Evolutionary conservation across 2,329 filamentous ascomycete genomes (phyloP), one percentile per base, ranked within the genome.

Genomic region (Talaromyces funiculosus): DNA sequence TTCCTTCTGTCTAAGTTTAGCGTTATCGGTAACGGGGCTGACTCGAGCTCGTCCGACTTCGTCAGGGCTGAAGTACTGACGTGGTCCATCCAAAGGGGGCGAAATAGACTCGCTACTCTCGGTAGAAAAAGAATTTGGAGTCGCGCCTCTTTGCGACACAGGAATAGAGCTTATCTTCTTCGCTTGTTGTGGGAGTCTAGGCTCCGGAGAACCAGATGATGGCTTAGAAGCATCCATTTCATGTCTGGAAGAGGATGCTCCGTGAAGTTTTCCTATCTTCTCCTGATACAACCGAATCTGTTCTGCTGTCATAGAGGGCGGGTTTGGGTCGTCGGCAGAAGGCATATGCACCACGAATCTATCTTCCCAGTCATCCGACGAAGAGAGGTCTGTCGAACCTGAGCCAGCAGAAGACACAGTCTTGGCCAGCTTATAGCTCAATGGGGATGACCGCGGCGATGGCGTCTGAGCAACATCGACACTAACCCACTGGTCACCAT

Each of bases 341-440:
- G 75, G 75, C 74, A 77, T 78, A 53, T 78, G 69, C 35, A 78
- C 73, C 47, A 77, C 74, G 62, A 77, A 78, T 65, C 67, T 69
- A 61, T 78, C 75, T 56, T 74, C 72, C 70, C 73, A 72, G 38
- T 74, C 71, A 14, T 68, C 72, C 24, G 69, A 65, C 0, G 51
- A 55, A 29, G 71, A 72, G 29, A 67, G 68, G 20, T 70, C 65
- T 22, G 69, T 49, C 54, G 55, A 68, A 1, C 67, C 68, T 5
- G 71, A 72, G 10, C 73, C 60, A 16, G 69, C 70, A 6, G 71
- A 75, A 8, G 72, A 60, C 2, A 70, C 70, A 20, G 64, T 62
- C 47, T 69, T 63, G 16, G 70, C 53, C 29, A 74, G 24, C 14
- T 35, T 49, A n/a, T 51, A 62, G 33, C 38, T 43, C 26, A 56